Conservation (phyloP, 2,329 filamentous ascomycete species). For the Pseudogymnoascus destructans region DNA sequence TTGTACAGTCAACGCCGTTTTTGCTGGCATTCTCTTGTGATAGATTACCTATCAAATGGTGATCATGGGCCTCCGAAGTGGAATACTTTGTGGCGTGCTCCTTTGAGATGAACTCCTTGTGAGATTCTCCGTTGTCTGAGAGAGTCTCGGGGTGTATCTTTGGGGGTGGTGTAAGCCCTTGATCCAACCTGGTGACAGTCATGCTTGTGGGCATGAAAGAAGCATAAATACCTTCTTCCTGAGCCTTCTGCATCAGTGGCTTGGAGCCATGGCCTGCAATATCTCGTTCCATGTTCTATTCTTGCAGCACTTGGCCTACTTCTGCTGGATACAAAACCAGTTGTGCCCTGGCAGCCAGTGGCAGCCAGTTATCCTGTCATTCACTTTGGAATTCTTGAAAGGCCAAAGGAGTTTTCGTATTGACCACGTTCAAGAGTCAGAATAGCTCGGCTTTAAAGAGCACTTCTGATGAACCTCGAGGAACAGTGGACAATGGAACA, state of each 20-base stretch:
- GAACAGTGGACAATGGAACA: background rate
- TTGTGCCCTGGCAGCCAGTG: background rate
- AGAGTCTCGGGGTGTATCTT: constrained; percentile 14
- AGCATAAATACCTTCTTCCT: constrained; percentile 22
- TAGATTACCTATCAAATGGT: background rate
- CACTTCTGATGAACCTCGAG: background rate
- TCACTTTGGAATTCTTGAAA: constrained; percentile 1
- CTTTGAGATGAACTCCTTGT: background rate
- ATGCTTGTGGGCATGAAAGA: constrained; percentile 12
- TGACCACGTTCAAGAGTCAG: background rate
- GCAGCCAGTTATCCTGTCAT: background rate
- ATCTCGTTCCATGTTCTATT: background rate
- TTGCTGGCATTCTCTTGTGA: background rate
- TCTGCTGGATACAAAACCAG: background rate
- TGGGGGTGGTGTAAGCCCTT: constrained; percentile 21
- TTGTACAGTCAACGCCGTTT: background rate
- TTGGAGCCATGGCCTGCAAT: background rate
- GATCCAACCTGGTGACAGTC: constrained; percentile 15
- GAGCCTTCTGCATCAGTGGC: constrained; percentile 1
- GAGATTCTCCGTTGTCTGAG: background rate
- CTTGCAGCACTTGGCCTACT: background rate
- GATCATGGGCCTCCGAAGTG: background rate
- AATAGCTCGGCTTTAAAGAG: background rate
- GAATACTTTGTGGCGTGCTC: background rate
- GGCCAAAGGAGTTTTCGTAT: background rate